Evolutionary conservation across 768 basidiomycete genomes (phyloP).

Genomic region (Suillus bovinus): DNA sequence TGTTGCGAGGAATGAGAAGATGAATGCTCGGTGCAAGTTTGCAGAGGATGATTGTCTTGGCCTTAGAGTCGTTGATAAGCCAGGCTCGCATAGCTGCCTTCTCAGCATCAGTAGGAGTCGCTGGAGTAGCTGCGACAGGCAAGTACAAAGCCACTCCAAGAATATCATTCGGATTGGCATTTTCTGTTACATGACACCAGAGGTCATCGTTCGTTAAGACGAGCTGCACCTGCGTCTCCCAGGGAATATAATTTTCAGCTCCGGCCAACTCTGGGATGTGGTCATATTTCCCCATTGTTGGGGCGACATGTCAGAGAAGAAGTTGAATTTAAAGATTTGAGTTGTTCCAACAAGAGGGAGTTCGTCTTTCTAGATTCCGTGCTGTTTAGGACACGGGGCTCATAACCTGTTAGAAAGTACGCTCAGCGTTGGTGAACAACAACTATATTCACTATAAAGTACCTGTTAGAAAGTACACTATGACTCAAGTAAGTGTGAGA

Average conservation of each 20-base stretch:
- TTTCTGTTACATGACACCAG: slow-evolving; percentile 9
- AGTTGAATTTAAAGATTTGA: neutral
- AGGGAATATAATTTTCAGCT: neutral
- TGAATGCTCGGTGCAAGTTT: neutral
- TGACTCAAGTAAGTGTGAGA: too few species aligned
- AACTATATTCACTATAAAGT: too few species aligned
- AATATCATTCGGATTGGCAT: neutral
- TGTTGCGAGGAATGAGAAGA: neutral
- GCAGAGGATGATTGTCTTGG: neutral
- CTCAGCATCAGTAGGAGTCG: neutral
- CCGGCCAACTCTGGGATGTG: slow-evolving; percentile 14
- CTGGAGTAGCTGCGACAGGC: neutral
- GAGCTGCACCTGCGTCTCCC: neutral
- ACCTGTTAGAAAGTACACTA: too few species aligned
- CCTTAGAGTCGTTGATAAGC: neutral
- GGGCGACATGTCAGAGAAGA: neutral
- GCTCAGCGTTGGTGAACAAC: too few species aligned
- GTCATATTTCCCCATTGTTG: slow-evolving; percentile 12
- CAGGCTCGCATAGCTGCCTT: slow-evolving; percentile 4
- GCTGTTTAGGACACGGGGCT: neutral
- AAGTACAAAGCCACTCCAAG: neutral
- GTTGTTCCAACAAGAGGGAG: neutral
- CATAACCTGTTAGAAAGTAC: neutral
- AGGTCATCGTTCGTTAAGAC: slow-evolving; percentile 4
- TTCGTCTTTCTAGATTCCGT: neutral